phyloP scores from a whole-genome alignment of 768 basidiomycete genomes.

The Termitomyces sp. region DNA sequence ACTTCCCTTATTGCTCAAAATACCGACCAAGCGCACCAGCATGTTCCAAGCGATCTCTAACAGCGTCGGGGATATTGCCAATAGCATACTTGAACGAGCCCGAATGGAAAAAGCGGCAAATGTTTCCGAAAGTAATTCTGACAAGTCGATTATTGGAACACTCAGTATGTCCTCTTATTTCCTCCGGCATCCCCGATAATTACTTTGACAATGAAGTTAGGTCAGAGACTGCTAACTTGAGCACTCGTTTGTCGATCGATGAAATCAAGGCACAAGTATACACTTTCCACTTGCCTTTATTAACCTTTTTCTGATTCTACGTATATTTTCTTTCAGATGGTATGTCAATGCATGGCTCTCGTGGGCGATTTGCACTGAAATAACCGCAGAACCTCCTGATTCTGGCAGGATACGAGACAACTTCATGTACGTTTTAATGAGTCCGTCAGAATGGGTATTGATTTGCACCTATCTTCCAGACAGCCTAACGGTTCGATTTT shows the following conservation, averaged over 20 bases:
- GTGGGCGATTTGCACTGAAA: neutral
- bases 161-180: conserved; percentile 10
- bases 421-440: conserved; percentile 9
- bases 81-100: conserved; percentile 20
- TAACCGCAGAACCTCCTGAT: conserved; percentile 12
- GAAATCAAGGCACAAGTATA: conserved; percentile 35
- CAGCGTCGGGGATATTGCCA: conserved; percentile 22
- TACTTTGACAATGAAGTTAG: conserved; percentile 22
- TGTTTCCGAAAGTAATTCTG: conserved; percentile 6
- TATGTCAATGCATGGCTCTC: neutral
- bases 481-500: neutral
- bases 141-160: conserved; percentile 21
- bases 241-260: conserved; percentile 28
- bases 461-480: neutral
- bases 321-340: conserved; percentile 12
- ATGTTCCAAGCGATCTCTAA: conserved; percentile 17
- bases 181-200: too few species aligned
- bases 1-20: conserved; percentile 20
- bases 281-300: neutral
- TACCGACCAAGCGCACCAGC: conserved; percentile 22
- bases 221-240: conserved; percentile 18
- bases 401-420: conserved; percentile 18
- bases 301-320: neutral
- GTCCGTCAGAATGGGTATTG: neutral
- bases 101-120: conserved; percentile 18